phyloP scores from a whole-genome alignment of 805 yeast genomes.

The Monosporozyma yasuniensis region DNA sequence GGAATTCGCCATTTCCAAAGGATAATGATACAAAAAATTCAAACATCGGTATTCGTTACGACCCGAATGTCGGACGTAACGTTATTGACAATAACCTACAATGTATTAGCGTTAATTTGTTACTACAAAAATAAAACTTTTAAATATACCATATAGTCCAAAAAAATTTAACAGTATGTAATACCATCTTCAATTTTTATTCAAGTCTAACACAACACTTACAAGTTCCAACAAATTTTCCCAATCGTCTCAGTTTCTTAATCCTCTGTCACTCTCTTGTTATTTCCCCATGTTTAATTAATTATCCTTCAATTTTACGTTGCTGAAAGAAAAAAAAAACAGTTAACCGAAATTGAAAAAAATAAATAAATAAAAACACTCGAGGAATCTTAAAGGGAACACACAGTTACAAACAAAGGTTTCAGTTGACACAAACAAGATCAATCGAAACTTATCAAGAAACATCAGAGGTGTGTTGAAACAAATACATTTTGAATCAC shows the following conservation, averaged over 20 bases:
- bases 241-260: too few relatives aligned
- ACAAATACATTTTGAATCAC: neutral
- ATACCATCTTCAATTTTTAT: too few relatives aligned
- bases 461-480: neutral
- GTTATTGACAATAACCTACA: conserved; percentile 14
- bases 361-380: neutral
- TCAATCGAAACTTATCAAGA: neutral
- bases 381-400: conserved; percentile 1
- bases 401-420: neutral
- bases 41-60: conserved; percentile 12
- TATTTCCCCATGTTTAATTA: neutral
- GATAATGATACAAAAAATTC: conserved; percentile 3
- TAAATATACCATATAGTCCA: neutral
- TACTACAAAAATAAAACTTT: neutral
- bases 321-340: neutral
- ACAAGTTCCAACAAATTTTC: too few relatives aligned
- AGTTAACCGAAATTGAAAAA: neutral
- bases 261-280: neutral
- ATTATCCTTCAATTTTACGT: neutral
- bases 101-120: conserved; percentile 14
- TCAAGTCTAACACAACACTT: too few relatives aligned
- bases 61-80: conserved; percentile 10
- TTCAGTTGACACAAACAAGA: neutral
- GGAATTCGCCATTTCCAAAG: conserved; percentile 22
- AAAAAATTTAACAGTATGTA: too few relatives aligned